These are phyloP conservation scores for Cornus suecica DNA, from an alignment of 148 eudicot species.

Conservation along the genomic window DNA sequence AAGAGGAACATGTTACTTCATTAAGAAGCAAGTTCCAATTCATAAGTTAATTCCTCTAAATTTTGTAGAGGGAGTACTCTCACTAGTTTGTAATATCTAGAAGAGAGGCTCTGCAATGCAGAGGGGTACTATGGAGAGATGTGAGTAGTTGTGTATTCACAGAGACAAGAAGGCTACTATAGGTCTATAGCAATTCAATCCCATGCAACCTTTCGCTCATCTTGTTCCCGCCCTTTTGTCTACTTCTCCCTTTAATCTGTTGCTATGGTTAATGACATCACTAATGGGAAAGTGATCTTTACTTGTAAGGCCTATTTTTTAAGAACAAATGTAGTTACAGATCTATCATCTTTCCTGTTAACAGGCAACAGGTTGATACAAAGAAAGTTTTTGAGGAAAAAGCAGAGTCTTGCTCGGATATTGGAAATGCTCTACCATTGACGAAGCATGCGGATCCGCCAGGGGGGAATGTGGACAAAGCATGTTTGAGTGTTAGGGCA, in stretches of 20 bases:
- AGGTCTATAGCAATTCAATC: neutral
- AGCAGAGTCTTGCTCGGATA: conserved; percentile 63
- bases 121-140: too few species aligned
- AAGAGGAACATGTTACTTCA: neutral
- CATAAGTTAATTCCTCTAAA: neutral
- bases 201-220: neutral
- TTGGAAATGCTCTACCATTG: conserved; percentile 41
- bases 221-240: neutral
- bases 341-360: conserved; percentile 10
- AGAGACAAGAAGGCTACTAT: neutral
- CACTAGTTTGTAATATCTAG: neutral
- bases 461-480: conserved; percentile 88
- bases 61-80: neutral
- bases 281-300: neutral
- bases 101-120: neutral
- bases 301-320: neutral
- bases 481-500: conserved; percentile 63
- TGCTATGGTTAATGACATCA: neutral
- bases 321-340: neutral
- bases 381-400: conserved; percentile 70
- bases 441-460: conserved; percentile 89
- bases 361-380: conserved; percentile 74
- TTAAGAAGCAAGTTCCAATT: neutral
- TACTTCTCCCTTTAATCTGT: neutral
- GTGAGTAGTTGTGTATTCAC: too few species aligned